A percentile compares a stretch with the other conserved stretches of the same genome.
Conservation (phyloP, 2,329 filamentous ascomycete genomes). For the Lasiodiplodia gonubiensis region DNA sequence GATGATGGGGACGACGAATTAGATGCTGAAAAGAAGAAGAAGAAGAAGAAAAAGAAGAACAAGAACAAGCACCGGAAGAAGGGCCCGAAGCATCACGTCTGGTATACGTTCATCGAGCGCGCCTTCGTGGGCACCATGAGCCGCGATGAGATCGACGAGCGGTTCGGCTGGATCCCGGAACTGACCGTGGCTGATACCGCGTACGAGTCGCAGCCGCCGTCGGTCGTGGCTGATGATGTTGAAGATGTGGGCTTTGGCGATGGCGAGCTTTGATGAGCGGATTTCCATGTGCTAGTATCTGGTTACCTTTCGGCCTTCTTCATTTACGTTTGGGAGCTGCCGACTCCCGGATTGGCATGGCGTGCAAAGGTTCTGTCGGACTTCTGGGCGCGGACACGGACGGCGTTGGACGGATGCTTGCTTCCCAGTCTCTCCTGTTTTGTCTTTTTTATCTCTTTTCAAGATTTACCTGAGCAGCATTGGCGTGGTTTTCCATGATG, state of each 20-base stretch:
- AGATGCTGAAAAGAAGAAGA: slow-evolving; percentile 46
- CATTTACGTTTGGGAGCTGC: not conserved
- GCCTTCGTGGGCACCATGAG: slow-evolving; percentile 80
- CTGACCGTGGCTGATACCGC: not conserved
- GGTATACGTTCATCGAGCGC: slow-evolving; percentile 76
- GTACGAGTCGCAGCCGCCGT: not conserved
- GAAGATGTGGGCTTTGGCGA: slow-evolving; percentile 4
- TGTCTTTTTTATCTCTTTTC: not conserved
- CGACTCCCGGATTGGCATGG: slow-evolving; percentile 6
- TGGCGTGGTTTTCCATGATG: not conserved
- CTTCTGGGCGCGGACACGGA: not conserved
- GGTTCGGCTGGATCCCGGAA: slow-evolving; percentile 33
- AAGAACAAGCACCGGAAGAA: slow-evolving; percentile 56
- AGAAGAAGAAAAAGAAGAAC: slow-evolving; percentile 57
- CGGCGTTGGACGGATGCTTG: not conserved
- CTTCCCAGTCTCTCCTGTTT: not conserved
- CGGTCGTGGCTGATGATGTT: not conserved
- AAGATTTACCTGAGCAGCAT: not conserved
- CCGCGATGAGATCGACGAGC: slow-evolving; percentile 65
- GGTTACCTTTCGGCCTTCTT: not conserved
- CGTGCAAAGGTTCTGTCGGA: not conserved
- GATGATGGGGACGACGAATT: slow-evolving; percentile 40
- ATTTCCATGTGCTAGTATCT: not conserved
- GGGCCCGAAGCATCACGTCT: slow-evolving; percentile 64
- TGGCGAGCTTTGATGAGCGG: slow-evolving; percentile 13